phyloP scores from a whole-genome alignment of 2,329 filamentous ascomycete species.

The Clonostachys byssicola region DNA sequence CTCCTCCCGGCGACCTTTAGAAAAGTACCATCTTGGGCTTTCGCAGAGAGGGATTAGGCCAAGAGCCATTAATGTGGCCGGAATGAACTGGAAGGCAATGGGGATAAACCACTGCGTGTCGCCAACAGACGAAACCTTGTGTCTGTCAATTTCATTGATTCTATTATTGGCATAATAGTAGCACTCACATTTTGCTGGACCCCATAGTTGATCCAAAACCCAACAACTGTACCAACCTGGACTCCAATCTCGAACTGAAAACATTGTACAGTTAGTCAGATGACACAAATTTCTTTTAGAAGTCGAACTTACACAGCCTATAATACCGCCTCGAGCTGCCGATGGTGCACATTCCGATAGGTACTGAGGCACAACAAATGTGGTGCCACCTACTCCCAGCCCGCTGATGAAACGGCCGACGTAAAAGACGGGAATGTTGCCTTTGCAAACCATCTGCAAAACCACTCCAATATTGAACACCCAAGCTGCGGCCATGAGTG shows the following conservation, averaged over 20 bases:
- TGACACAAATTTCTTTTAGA: no score
- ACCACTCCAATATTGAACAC: neutral
- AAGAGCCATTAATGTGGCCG: constrained; percentile 24
- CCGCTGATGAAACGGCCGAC: constrained; percentile 27
- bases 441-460: neutral
- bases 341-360: constrained; percentile 52
- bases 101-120: constrained; percentile 32
- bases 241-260: constrained; percentile 39
- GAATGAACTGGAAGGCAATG: constrained; percentile 34
- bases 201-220: constrained; percentile 28
- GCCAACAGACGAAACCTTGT: no score
- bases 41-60: constrained; percentile 23
- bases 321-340: constrained; percentile 42
- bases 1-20: constrained; percentile 18
- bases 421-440: neutral
- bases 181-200: constrained; percentile 6
- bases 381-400: constrained; percentile 42
- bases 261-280: no score
- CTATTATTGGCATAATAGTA: no score
- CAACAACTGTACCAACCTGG: constrained; percentile 42
- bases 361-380: constrained; percentile 51
- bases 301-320: constrained; percentile 23
- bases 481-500: neutral
- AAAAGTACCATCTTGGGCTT: constrained; percentile 33
- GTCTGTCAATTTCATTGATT: no score